These are phyloP conservation scores for Penicillium sp. DNA, from an alignment of 2,329 filamentous ascomycete species.

Conservation along the genomic window DNA sequence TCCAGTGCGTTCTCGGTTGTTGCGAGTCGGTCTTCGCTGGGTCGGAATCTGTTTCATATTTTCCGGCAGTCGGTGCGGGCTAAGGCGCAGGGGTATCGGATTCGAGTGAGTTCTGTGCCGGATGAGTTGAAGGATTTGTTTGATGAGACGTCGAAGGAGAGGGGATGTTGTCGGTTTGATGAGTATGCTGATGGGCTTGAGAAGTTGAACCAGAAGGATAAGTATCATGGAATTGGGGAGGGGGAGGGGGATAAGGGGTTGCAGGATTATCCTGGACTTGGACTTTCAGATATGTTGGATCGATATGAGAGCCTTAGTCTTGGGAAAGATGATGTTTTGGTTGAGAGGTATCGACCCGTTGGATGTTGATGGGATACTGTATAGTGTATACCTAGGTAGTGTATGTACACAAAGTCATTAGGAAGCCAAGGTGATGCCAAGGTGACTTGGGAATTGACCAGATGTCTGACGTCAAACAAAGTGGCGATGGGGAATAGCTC, in stretches of 20 bases:
- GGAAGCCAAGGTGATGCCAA: too few species aligned
- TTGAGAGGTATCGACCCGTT: slow-evolving; percentile 17
- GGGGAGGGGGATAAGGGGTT: slow-evolving; percentile 12
- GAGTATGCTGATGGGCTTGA: slow-evolving; percentile 34
- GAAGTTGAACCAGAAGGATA: slow-evolving; percentile 34
- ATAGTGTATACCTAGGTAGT: too few species aligned
- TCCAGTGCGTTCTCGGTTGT: slow-evolving; percentile 34
- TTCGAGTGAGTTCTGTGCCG: slow-evolving; percentile 24
- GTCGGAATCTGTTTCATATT: slow-evolving; percentile 35
- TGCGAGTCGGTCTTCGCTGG: slow-evolving; percentile 34
- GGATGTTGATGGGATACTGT: slow-evolving; percentile 1
- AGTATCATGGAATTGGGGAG: slow-evolving; percentile 27
- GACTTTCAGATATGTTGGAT: slow-evolving; percentile 39
- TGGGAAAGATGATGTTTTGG: slow-evolving; percentile 33
- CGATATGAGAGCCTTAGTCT: slow-evolving; percentile 39
- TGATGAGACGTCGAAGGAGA: slow-evolving; percentile 23
- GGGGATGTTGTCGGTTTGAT: slow-evolving; percentile 24
- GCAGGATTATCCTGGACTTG: slow-evolving; percentile 28
- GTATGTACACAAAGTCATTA: too few species aligned
- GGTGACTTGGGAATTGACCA: too few species aligned
- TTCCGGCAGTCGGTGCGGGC: slow-evolving; percentile 34
- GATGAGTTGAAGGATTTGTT: slow-evolving; percentile 35
- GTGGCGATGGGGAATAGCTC: too few species aligned
- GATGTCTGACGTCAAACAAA: too few species aligned
- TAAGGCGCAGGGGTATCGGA: slow-evolving; percentile 31